phyloP scores from a whole-genome alignment of 352 stramenopile genomes.

The Phytopythium sindhum region DNA sequence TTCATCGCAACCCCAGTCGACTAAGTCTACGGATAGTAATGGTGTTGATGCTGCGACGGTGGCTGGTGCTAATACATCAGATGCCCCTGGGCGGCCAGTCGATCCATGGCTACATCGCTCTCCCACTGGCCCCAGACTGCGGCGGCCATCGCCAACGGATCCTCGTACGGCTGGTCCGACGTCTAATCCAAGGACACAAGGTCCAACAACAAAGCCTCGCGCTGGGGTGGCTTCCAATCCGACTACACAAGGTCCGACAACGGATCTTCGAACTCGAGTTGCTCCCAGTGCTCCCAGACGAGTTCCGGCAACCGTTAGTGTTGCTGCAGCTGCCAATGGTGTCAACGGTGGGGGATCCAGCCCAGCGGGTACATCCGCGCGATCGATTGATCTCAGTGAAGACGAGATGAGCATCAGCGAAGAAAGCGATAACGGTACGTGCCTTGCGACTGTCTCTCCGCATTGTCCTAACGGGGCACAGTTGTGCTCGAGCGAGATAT shows the following conservation, averaged over 20 bases:
- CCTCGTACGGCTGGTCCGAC: background rate
- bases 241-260: background rate
- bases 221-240: background rate
- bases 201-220: background rate
- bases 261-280: background rate
- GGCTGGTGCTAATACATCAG: background rate
- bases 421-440: constrained; percentile 9
- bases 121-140: background rate
- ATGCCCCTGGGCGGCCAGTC: background rate
- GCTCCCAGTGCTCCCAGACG: background rate
- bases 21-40: background rate
- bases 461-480: background rate
- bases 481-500: background rate
- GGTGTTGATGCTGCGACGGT: background rate
- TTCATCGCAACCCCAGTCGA: background rate
- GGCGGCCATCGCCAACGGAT: background rate
- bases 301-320: background rate
- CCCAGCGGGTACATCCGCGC: background rate
- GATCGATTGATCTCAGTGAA: background rate
- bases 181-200: background rate
- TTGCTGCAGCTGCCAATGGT: background rate
- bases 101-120: background rate
- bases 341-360: background rate
- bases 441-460: background rate
- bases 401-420: constrained; percentile 25